A percentile compares a stretch with the other conserved stretches of the same genome.
Evolutionary conservation across 2,329 filamentous ascomycete genomes (phyloP).

Genomic region (Cordyceps tenuipes): DNA sequence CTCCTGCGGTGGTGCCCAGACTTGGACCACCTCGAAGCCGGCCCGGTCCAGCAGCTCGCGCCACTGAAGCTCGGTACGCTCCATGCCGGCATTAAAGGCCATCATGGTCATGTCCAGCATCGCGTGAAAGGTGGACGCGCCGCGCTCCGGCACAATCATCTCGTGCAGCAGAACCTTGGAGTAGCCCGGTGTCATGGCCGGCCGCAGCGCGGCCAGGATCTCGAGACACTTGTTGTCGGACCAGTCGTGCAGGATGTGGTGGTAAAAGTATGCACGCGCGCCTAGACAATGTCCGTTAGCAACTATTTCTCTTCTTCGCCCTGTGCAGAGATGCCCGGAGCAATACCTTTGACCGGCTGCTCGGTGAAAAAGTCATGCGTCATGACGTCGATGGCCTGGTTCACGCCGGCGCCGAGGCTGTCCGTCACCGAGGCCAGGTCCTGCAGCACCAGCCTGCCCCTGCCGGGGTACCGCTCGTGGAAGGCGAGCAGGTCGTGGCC

Average conservation of each 20-base stretch:
- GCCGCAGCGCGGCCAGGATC: conserved; percentile 14
- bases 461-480: conserved; percentile 16
- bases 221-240: conserved; percentile 15
- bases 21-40: conserved; percentile 12
- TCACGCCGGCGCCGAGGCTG: conserved; percentile 14
- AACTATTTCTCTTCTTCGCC: not conserved
- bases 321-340: no score
- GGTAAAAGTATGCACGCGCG: conserved; percentile 20
- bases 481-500: conserved; percentile 24
- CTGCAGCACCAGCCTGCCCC: conserved; percentile 21
- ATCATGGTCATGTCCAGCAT: conserved; percentile 20
- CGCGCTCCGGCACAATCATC: conserved; percentile 16
- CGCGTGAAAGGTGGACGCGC: conserved; percentile 13
- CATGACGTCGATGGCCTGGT: conserved; percentile 19
- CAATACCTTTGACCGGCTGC: conserved; percentile 21
- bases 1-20: not conserved
- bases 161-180: conserved; percentile 25
- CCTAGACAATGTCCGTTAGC: conserved; percentile 2
- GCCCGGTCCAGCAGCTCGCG: conserved; percentile 14
- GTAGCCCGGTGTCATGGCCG: conserved; percentile 21
- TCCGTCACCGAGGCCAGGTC: conserved; percentile 19
- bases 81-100: conserved; percentile 15
- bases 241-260: conserved; percentile 21
- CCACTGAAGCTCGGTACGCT: conserved; percentile 17
- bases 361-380: conserved; percentile 27